Conservation (phyloP, 495 filamentous ascomycete genomes). For the Lasiosphaeriaceae sp. region DNA sequence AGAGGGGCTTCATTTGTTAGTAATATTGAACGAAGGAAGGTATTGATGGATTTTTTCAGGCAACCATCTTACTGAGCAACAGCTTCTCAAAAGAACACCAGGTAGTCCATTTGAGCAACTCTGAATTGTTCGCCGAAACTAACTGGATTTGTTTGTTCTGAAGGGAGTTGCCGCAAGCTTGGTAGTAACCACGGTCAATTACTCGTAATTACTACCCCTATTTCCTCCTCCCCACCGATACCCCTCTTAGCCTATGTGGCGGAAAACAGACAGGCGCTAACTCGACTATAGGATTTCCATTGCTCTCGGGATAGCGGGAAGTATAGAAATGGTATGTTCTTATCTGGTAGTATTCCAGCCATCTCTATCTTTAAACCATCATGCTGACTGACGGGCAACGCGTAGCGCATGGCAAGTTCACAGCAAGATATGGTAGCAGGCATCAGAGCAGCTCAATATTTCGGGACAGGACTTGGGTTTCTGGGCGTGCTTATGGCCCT, state of each 20-base stretch:
- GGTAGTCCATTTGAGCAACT: too few relatives aligned
- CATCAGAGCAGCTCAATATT: constrained; percentile 55
- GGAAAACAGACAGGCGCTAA: neutral
- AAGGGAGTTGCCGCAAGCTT: constrained; percentile 37
- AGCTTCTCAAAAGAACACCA: too few relatives aligned
- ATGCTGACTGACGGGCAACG: neutral
- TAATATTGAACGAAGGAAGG: too few relatives aligned
- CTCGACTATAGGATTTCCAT: constrained; percentile 27
- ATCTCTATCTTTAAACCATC: neutral
- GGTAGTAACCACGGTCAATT: constrained; percentile 42
- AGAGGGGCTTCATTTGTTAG: too few relatives aligned
- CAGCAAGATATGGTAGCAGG: constrained; percentile 40
- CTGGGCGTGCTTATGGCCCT: constrained; percentile 40
- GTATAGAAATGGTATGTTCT: constrained; percentile 26
- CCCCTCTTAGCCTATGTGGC: neutral
- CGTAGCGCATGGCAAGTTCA: constrained; percentile 20
- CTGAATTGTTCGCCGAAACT: too few relatives aligned
- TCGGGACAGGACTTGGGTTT: constrained; percentile 51
- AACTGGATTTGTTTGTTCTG: too few relatives aligned
- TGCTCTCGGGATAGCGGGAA: constrained; percentile 45
- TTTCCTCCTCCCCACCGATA: neutral
- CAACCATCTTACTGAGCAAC: too few relatives aligned
- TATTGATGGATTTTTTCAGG: too few relatives aligned
- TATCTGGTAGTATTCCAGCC: too few relatives aligned
- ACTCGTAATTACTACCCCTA: constrained; percentile 25